A percentile compares a stretch with the other conserved stretches of the same genome.
Evolutionary conservation across 306 rosid genomes (phyloP).

Genomic region (Cucurbita maxima): DNA sequence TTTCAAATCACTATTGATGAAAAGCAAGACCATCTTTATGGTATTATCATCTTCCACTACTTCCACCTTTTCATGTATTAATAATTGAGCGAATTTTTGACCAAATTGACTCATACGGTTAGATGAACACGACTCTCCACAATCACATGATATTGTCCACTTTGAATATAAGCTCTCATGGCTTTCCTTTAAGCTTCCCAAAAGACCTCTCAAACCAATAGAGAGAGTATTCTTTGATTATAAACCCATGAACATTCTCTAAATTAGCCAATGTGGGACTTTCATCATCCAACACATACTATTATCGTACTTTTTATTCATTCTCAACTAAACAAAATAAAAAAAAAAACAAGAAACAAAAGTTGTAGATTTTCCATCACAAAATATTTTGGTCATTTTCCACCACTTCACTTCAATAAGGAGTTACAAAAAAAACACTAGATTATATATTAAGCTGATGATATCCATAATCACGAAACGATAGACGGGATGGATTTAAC

Average conservation of each 20-base stretch:
- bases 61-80: slow-evolving; percentile 13
- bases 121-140: neutral
- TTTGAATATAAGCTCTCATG: neutral
- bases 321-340: neutral
- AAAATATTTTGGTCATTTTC: slow-evolving; percentile 28
- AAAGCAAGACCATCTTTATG: slow-evolving; percentile 8
- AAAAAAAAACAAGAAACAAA: neutral
- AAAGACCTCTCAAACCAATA: too few species aligned
- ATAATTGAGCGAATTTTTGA: slow-evolving; percentile 14
- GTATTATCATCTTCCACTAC: slow-evolving; percentile 15
- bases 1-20: neutral
- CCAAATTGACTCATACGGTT: too few species aligned
- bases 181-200: too few species aligned
- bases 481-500: slow-evolving; percentile 1
- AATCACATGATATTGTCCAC: too few species aligned
- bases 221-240: too few species aligned
- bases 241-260: too few species aligned
- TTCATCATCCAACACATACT: neutral
- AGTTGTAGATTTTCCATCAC: slow-evolving; percentile 23
- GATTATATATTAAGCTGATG: slow-evolving; percentile 8
- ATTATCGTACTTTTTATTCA: neutral
- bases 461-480: slow-evolving; percentile 14
- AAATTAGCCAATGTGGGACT: neutral
- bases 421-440: neutral
- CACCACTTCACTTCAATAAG: slow-evolving; percentile 14